A percentile compares a stretch with the other conserved stretches of the same genome.
Evolutionary conservation across 2,329 filamentous ascomycete species (phyloP).

Genomic region (Penicillium oxalicum): DNA sequence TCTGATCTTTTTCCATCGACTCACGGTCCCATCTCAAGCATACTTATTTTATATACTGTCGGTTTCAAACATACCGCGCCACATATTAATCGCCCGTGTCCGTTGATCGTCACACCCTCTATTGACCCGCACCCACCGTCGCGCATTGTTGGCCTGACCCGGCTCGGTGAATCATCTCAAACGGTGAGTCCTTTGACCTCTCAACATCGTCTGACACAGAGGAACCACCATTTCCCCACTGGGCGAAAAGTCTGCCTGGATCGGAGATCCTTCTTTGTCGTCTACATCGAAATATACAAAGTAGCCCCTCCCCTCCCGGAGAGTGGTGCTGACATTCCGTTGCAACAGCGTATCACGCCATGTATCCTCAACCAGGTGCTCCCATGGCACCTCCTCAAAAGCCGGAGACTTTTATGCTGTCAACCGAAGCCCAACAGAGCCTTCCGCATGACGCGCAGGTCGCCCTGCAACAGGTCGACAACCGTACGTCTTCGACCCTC

Average conservation of each 20-base stretch:
- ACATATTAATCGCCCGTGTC: background rate
- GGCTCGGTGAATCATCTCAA: slow-evolving; percentile 5
- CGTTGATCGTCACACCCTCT: background rate
- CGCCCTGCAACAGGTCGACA: slow-evolving; percentile 95
- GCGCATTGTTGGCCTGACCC: slow-evolving; percentile 7
- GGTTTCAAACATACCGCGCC: background rate
- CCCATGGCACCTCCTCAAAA: slow-evolving; percentile 90
- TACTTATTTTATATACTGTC: background rate
- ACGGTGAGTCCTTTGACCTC: slow-evolving; percentile 9
- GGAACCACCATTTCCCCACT: slow-evolving; percentile 2
- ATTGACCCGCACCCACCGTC: background rate
- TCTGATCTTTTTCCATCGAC: slow-evolving; percentile 6
- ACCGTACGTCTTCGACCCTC: slow-evolving; percentile 58
- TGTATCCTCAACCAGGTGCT: slow-evolving; percentile 75
- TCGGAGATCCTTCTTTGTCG: slow-evolving; percentile 16
- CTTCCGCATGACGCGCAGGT: slow-evolving; percentile 95
- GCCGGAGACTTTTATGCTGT: slow-evolving; percentile 98
- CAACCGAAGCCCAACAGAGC: slow-evolving; percentile 92
- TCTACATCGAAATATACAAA: slow-evolving; percentile 9
- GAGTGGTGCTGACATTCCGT: slow-evolving; percentile 17
- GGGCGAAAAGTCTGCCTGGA: background rate
- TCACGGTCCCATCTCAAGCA: slow-evolving; percentile 8
- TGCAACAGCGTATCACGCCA: slow-evolving; percentile 32
- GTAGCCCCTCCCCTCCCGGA: slow-evolving; percentile 9
- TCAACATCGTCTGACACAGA: slow-evolving; percentile 10